phyloP scores from a whole-genome alignment of 176 grass and related monocot genomes.

The Tillandsia leiboldiana region DNA sequence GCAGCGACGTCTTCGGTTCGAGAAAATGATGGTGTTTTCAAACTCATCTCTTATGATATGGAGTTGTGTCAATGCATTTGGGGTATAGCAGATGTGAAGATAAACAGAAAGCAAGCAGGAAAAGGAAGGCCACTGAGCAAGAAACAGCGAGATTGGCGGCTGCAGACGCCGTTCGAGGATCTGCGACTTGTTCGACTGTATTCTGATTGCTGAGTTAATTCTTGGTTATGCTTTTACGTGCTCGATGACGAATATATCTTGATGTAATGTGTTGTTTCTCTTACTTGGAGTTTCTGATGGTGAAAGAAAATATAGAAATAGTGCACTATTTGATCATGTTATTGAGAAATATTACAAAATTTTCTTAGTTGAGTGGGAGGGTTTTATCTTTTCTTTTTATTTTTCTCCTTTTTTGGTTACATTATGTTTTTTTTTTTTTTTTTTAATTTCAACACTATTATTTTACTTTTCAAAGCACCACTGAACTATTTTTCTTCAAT shows the following conservation, averaged over 20 bases:
- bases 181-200: conserved; percentile 64
- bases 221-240: not conserved
- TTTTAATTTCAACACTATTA: no score
- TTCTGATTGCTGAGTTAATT: conserved; percentile 53
- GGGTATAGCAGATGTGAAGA: conserved; percentile 88
- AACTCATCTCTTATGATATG: conserved; percentile 62
- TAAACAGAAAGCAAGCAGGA: conserved; percentile 61
- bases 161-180: conserved; percentile 52
- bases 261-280: no score
- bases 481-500: no score
- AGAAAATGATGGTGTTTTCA: conserved; percentile 67
- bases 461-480: no score
- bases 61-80: conserved; percentile 65
- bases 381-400: no score
- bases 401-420: no score
- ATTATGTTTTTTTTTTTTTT: no score
- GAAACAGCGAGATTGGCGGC: conserved; percentile 81
- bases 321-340: no score
- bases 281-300: no score
- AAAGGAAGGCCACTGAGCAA: conserved; percentile 87
- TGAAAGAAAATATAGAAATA: not conserved
- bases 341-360: no score
- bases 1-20: conserved; percentile 18
- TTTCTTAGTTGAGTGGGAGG: no score
- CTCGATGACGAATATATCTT: no score